Evolutionary conservation across 2,329 filamentous ascomycete genomes (phyloP), one percentile per base, ranked within the genome.

Genomic region (Colletotrichum graminicola): DNA sequence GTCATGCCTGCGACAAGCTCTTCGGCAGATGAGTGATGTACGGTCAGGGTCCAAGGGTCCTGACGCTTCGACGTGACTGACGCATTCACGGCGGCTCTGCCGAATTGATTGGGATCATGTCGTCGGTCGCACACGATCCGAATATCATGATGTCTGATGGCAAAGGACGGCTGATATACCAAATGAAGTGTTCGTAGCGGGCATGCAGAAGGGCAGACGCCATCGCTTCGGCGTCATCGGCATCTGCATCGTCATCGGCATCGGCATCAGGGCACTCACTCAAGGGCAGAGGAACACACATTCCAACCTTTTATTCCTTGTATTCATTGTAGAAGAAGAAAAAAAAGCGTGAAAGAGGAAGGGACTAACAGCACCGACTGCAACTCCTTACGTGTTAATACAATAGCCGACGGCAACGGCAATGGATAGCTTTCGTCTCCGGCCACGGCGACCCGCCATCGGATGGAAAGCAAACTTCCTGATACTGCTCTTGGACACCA

Each of bases 11-110:
- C 49, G 29, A 26, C 26, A 39, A 39, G 43, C 43, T 29, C 6
- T 45, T 57, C 51, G 57, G 51, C 49, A 62, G 63, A 61, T 57
- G 51, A n/a, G 26, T 67, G 51, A 62, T 62, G 51, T 57, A 49
- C 49, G 49, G 43, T 14, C 56, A 57, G 64, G 67, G 64, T 67
- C 57, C 49, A 56, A 62, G 63, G 51, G 63, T 57, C 56, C 39
- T 26, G 51, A 62, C 51, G 45, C 43, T 51, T n/a, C 14, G 16
- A 39, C 4, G 8, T 39, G 41, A 5, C 6, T 47, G 11, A 6
- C 43, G 14, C 29, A 29, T 29, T 21, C n/a, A 14, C 60, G 45
- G 23, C 18, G 34, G 45, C 36, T 51, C 59, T 62, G 43, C 59
- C 45, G 45, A n/a, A 26, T 18, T 32, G 47, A 4, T 56, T 23